Conservation (phyloP, 1,139 yeast species). For the Candida glucosophila region DNA sequence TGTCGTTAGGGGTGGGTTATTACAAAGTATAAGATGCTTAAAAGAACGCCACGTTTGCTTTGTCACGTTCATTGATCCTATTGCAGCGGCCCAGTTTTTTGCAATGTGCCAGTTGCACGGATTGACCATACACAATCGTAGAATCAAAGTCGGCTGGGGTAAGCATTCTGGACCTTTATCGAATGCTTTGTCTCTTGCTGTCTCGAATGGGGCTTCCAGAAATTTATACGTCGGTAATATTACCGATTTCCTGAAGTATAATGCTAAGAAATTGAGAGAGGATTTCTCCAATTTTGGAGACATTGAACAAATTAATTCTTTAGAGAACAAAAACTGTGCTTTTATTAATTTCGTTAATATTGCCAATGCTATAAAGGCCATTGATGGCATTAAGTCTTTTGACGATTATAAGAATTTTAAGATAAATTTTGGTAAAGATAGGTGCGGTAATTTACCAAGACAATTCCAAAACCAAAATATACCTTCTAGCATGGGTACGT, state of each 20-base stretch:
- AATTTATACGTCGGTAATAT: conserved; percentile 79
- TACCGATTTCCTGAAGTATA: conserved; percentile 39
- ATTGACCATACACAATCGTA: conserved; percentile 67
- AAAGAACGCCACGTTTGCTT: conserved; percentile 85
- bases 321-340: conserved; percentile 75
- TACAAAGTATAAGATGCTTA: conserved; percentile 66
- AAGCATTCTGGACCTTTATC: conserved; percentile 86
- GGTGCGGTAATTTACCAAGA: conserved; percentile 82
- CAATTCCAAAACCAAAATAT: conserved; percentile 32
- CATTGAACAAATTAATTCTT: conserved; percentile 70
- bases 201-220: conserved; percentile 90
- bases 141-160: conserved; percentile 94
- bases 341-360: conserved; percentile 75
- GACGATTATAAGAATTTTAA: conserved; percentile 53
- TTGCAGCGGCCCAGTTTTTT: conserved; percentile 89
- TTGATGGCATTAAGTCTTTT: conserved; percentile 48
- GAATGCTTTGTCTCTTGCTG: conserved; percentile 73
- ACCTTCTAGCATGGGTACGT: too few relatives aligned
- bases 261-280: conserved; percentile 45
- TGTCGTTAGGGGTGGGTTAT: conserved; percentile 84
- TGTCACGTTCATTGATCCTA: conserved; percentile 83
- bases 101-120: conserved; percentile 84
- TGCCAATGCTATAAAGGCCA: conserved; percentile 76
- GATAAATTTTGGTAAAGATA: conserved; percentile 80
- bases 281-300: conserved; percentile 73